Percentiles rank a stretch among this genome's conserved stretches.
Evolutionary conservation across 1,284 basidiomycete species (phyloP).

Genomic region (Malassezia cuniculi): DNA sequence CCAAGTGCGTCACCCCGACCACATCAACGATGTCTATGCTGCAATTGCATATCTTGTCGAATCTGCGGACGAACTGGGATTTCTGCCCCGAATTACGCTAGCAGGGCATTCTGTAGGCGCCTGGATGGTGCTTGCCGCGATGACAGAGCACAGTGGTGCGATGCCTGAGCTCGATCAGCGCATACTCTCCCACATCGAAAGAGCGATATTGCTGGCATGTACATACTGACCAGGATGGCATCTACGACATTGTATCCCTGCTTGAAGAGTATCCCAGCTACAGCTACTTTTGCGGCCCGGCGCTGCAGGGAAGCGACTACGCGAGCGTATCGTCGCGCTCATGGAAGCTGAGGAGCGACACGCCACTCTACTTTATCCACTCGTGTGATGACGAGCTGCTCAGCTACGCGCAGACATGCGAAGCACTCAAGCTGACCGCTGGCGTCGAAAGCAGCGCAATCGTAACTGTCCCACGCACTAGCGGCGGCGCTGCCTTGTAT

Average conservation of each 20-base stretch:
- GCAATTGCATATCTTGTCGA: neutral
- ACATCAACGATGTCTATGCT: constrained; percentile 1
- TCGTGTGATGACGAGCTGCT: constrained; percentile 3
- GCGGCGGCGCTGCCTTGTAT: too few species aligned
- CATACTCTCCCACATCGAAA: neutral
- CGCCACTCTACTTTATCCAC: neutral
- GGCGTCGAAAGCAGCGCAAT: neutral
- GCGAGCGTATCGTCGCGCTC: neutral
- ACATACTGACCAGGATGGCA: constrained; percentile 1
- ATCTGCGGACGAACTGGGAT: neutral
- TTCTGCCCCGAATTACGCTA: neutral
- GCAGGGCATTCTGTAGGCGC: constrained; percentile 5
- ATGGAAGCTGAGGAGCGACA: neutral
- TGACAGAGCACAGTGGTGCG: neutral
- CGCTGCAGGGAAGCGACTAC: neutral
- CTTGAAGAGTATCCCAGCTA: constrained; percentile 4
- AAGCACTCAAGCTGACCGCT: neutral
- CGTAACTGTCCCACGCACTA: too few species aligned
- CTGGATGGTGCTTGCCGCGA: neutral
- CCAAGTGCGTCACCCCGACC: neutral
- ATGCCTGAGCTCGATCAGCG: too few species aligned
- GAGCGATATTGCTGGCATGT: neutral
- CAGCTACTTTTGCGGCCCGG: neutral
- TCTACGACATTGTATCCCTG: neutral
- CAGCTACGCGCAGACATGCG: neutral